Evolutionary conservation across 805 yeast species (phyloP), one percentile per base, ranked within the genome.

Genomic region (Kodamaea hsintzibuensis): DNA sequence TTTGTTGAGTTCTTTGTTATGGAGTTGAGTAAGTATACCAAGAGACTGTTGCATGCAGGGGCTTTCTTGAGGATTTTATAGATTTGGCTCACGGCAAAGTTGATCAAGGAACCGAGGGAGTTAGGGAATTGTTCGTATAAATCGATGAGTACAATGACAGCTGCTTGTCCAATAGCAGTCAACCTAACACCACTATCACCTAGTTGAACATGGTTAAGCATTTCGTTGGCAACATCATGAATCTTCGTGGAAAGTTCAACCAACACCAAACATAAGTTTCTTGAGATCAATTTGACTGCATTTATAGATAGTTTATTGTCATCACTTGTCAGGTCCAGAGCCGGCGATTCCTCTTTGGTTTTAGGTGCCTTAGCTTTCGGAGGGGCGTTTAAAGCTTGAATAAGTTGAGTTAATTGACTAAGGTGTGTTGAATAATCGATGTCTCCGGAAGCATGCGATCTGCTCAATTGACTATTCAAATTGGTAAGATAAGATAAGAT

Each of bases 11-110:
- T 68, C 50, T 69, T 69, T 14, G 73, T 63, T 13, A 75, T 60
- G 2, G 66, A 57, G 47, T 65, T 62, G 35, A 75, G 60, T 17
- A 76, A 61, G 53, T 60, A 74, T 9, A 71, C 62, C 53, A 75
- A 57, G 48, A 64, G 62, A 52, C 60, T 57, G 55, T 61, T 64
- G 12, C 61, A 57, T 7, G 42, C 5, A 1, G 77, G 69, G 42
- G 51, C 57, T 47, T 73, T 75, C 63, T 75, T 76, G 45, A 76
- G 49, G 42, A 73, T 65, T 58, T 75, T 75, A 56, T 76, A 74
- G 37, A 73, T 64, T 52, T 70, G 76, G n/a, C 60, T 57, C 10
- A 68, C 62, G 4, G 77, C 62, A 55, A 62, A 76, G 53, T 58
- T 68, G 45, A 71, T 57, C 59, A 76, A 68, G 2, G 79, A 67